Conservation (phyloP, 2,329 filamentous ascomycete species). For the Colletotrichum caudatum region DNA sequence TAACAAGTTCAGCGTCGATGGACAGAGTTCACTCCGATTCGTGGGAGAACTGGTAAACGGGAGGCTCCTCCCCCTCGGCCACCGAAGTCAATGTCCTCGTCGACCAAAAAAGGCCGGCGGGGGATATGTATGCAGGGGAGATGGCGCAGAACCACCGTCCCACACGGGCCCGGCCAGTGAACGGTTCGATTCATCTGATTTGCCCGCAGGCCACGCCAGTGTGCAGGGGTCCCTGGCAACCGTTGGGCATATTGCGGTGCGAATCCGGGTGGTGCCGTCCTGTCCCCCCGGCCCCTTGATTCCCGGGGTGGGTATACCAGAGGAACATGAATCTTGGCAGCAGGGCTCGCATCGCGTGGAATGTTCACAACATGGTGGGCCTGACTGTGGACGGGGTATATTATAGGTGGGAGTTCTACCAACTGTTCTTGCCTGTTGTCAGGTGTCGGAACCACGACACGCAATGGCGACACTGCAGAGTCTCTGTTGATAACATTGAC, state of each 20-base stretch:
- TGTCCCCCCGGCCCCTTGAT: no score
- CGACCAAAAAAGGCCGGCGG: not conserved
- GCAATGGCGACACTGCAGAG: not conserved
- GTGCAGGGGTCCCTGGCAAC: no score
- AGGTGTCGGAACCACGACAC: not conserved
- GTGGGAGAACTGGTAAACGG: not conserved
- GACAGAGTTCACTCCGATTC: not conserved
- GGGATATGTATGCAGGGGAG: not conserved
- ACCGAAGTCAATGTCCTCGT: not conserved
- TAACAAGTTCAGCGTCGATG: not conserved
- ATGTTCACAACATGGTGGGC: not conserved
- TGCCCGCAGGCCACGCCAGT: not conserved
- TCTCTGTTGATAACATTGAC: not conserved
- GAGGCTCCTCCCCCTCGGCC: not conserved
- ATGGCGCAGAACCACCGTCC: not conserved
- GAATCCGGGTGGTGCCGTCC: not conserved
- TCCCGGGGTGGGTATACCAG: not conserved
- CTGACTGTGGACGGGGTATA: no score
- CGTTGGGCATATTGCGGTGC: not conserved
- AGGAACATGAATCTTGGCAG: no score
- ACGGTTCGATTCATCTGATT: not conserved
- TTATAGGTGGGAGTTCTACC: no score
- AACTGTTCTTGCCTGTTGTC: not conserved
- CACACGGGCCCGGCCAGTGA: not conserved
- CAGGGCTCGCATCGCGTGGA: no score